phyloP scores from a whole-genome alignment of 768 basidiomycete genomes.

The Termitomyces sp. region DNA sequence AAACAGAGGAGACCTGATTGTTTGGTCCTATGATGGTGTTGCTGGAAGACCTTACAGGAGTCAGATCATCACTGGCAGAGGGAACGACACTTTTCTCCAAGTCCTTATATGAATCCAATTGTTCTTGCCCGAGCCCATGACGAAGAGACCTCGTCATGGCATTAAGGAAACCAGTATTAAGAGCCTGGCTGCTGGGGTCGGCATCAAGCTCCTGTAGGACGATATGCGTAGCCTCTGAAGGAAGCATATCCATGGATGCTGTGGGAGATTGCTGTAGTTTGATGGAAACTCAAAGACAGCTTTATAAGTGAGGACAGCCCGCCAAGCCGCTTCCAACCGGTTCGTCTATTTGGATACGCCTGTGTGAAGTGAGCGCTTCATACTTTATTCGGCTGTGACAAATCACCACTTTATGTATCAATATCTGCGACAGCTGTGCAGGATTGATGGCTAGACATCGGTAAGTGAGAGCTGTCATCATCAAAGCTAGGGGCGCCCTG shows the following conservation, averaged over 20 bases:
- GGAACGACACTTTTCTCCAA: not conserved
- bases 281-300: not conserved
- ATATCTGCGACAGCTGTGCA: no score
- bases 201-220: not conserved
- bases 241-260: not conserved
- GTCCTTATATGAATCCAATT: not conserved
- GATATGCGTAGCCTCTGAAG: no score
- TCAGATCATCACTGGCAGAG: not conserved
- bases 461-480: no score
- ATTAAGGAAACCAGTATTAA: not conserved
- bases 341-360: no score
- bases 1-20: not conserved
- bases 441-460: no score
- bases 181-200: not conserved
- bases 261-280: not conserved
- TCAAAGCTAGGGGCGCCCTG: no score
- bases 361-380: no score
- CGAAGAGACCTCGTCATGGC: not conserved
- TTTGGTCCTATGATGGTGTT: not conserved
- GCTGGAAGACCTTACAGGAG: not conserved
- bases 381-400: no score
- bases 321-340: not conserved
- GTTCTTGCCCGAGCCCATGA: no score
- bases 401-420: no score
- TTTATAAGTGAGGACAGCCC: not conserved